Conservation (phyloP, 148 eudicot genomes). For the Euryodendron excelsum region DNA sequence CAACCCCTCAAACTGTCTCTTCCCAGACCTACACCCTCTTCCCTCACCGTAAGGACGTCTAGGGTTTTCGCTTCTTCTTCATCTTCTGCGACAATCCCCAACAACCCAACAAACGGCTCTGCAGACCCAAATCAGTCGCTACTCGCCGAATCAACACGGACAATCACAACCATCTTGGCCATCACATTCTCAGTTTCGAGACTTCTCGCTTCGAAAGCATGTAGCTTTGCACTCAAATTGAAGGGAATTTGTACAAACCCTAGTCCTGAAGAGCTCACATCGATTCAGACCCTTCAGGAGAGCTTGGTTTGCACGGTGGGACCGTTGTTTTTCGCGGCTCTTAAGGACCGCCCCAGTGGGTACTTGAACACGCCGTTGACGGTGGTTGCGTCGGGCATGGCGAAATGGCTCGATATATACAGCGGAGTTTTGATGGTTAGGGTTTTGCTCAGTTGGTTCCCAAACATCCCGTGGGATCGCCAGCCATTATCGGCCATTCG, state of each 20-base stretch:
- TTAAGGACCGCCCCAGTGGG: slow-evolving; percentile 35
- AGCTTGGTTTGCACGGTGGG: slow-evolving; percentile 39
- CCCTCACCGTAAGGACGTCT: slow-evolving; percentile 12
- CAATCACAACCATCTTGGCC: slow-evolving; percentile 45
- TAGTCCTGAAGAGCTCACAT: slow-evolving; percentile 17
- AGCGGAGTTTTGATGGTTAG: slow-evolving; percentile 73
- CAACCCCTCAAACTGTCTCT: slow-evolving; percentile 7
- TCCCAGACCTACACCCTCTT: neutral
- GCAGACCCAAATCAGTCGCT: slow-evolving; percentile 19
- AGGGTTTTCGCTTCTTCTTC: slow-evolving; percentile 20
- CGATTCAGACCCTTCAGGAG: slow-evolving; percentile 18
- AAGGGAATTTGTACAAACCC: slow-evolving; percentile 16
- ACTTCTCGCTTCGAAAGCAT: slow-evolving; percentile 20
- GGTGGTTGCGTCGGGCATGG: slow-evolving; percentile 57
- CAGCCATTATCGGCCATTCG: slow-evolving; percentile 74
- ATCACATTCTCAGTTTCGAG: slow-evolving; percentile 33
- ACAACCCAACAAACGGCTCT: neutral
- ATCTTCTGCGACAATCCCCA: slow-evolving; percentile 9
- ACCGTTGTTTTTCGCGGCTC: slow-evolving; percentile 61
- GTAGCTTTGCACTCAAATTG: slow-evolving; percentile 21
- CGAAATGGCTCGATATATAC: slow-evolving; percentile 75
- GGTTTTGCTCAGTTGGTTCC: slow-evolving; percentile 82
- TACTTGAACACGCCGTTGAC: slow-evolving; percentile 57
- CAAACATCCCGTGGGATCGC: slow-evolving; percentile 73
- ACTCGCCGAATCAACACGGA: slow-evolving; percentile 40